phyloP scores from a whole-genome alignment of 148 eudicot genomes.

The Chenopodium berlandieri region DNA sequence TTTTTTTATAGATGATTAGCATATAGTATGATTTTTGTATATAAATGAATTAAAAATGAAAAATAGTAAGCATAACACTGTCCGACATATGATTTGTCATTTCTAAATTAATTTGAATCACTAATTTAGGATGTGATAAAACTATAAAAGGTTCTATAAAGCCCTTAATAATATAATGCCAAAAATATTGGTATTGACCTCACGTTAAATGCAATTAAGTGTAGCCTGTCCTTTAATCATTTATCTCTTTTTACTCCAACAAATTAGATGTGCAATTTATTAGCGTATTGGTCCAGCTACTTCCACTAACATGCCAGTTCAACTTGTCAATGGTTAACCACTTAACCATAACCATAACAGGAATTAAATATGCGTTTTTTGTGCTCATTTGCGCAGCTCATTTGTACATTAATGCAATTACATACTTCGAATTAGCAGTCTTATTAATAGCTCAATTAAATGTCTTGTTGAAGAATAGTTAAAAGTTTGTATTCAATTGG shows the following conservation, averaged over 20 bases:
- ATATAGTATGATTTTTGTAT: no score
- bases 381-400: not conserved
- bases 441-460: no score
- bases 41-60: no score
- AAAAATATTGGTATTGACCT: not conserved
- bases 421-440: no score
- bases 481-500: no score
- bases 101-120: no score
- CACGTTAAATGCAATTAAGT: slow-evolving; percentile 16
- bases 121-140: no score
- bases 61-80: no score
- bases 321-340: not conserved
- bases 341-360: not conserved
- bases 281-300: slow-evolving; percentile 17
- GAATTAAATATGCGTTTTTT: not conserved
- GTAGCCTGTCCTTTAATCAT: not conserved
- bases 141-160: not conserved
- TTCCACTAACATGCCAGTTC: slow-evolving; percentile 15
- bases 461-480: no score
- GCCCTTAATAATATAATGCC: not conserved
- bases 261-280: slow-evolving; percentile 16
- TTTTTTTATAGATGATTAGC: no score
- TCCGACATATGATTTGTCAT: no score
- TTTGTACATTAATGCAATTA: no score
- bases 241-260: not conserved